Base-by-base conservation (phyloP, 371 early-diverging fungal genomes). In the Apophysomyces sp. region DNA sequence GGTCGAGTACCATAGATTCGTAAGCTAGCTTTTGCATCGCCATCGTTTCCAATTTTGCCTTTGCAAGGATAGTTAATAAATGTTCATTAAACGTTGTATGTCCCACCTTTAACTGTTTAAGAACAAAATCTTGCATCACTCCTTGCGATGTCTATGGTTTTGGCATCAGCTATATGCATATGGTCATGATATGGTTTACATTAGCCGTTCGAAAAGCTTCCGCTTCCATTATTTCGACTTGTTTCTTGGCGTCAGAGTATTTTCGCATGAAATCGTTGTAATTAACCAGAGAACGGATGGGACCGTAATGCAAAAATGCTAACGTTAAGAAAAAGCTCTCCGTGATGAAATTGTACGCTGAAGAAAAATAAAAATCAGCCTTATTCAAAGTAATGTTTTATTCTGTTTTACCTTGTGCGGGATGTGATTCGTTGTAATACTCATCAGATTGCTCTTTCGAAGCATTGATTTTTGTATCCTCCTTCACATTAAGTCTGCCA, bases 261-360 rank as follows among this genome's bases (percentile, higher is more conserved):
- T 89, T 86, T 64, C 88, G 83, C 13, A 86, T 74, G 40, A 91
- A 77, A 5, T 83, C 80, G 58, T 82, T 80, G 36, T 88, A 95
- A 40, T 84, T 84, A 13, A 86, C 83, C 53, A 89, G 76, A 16
- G 83, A 84, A 51, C 89, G 83, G 36, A 94, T 74, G 4, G 91
- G 81, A 0, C 96, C 96, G 58, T 90, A 87, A 71, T 97, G 97
- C 63, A 91, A 78, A 15, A 87, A 82, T 1, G 83, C 74, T 15
- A 94, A 72, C 0, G 96, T 89, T 16, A 95, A 67, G 63, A 86
- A 93, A 68, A 97, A 98, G 9, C 89, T 73, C 52, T 97, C 95
- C 1, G 96, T 84, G 52, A 97, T 92, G 66, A 98, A 98, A 71
- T 92, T 89, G 57, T 81, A 67, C 5, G 71, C 69, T 68, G 26